Conservation (phyloP, 1,284 basidiomycete genomes). For the Tilletia indica region DNA sequence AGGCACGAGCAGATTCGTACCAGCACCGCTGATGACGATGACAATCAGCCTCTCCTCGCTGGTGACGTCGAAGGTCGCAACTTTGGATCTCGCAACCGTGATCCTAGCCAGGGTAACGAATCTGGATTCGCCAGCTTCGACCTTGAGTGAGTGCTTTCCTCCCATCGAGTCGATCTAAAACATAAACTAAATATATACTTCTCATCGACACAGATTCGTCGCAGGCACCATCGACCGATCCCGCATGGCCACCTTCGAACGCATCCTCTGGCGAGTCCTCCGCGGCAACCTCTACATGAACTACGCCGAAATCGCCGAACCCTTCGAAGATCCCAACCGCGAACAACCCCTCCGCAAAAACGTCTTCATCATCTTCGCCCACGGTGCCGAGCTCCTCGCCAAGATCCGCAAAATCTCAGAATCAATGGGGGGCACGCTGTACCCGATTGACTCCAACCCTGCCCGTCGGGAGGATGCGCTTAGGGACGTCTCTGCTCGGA, state of each 20-base stretch:
- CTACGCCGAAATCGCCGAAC: slow-evolving; percentile 85
- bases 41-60: slow-evolving; percentile 76
- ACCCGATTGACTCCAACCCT: slow-evolving; percentile 90
- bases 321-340: slow-evolving; percentile 81
- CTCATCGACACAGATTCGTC: slow-evolving; percentile 72
- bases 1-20: slow-evolving; percentile 75
- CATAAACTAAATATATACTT: slow-evolving; percentile 20
- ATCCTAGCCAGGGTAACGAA: slow-evolving; percentile 51
- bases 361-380: slow-evolving; percentile 99
- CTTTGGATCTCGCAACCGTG: slow-evolving; percentile 34
- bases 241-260: slow-evolving; percentile 89
- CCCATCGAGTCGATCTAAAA: slow-evolving; percentile 20
- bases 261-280: slow-evolving; percentile 95
- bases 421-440: slow-evolving; percentile 94
- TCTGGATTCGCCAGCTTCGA: slow-evolving; percentile 65
- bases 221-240: slow-evolving; percentile 93
- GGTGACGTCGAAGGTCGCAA: slow-evolving; percentile 74
- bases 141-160: slow-evolving; percentile 58
- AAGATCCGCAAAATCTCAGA: slow-evolving; percentile 99
- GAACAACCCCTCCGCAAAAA: slow-evolving; percentile 68
- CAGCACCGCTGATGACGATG: slow-evolving; percentile 75
- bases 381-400: slow-evolving; percentile 84
- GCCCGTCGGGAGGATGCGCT: slow-evolving; percentile 88
- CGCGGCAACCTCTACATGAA: slow-evolving; percentile 99
- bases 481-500: slow-evolving; percentile 78